Evolutionary conservation across 805 yeast species (phyloP), one percentile per base, ranked within the genome.

Genomic region (Saccharomycopsis sp.): DNA sequence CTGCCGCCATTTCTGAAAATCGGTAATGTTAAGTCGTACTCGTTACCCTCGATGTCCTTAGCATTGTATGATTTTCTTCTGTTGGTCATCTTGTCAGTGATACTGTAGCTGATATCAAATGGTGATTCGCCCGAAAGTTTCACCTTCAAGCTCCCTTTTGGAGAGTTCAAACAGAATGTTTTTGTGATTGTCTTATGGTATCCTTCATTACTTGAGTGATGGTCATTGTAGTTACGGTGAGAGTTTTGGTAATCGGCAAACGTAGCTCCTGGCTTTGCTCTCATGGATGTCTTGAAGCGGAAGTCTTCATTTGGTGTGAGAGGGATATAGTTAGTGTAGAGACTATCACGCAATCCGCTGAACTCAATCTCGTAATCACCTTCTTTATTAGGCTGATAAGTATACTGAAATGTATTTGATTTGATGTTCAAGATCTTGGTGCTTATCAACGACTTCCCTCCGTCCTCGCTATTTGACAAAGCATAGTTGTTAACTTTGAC

Each of bases 311-410:
- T 56, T 3, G 78, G 77, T 2, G 53, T 50, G 46, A 77, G 64
- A 5, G 65, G 52, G 18, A 75, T 71, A 15, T 73, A 74, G 7
- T 72, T 73, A 23, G 76, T 74, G 67, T 87, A 83, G 55, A 88
- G 77, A 59, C 80, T 79, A 66, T 90, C 96, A 41, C 79, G 78
- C 24, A 91, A 67, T 12, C 78, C 73, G 40, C 79, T 74, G 70
- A 94, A 89, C 29, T 81, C 83, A 57, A 92, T 85, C 34, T 83
- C 83, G 68, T 87, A 94, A 29, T 79, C 80, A 1, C 99, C 99
- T 64, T 90, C 96, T 2, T 78, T 74, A 1, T 82, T 78, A 2
- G 99, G 98, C 60, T 80, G 81, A 70, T 87, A 91, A 53, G 79
- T 76, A 64, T 87, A 82, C 60, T 81, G 79, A 58, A 76, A 75